These are phyloP conservation scores for Aurifilum marmelostoma DNA, from an alignment of 2,329 filamentous ascomycete species.

Conservation along the genomic window DNA sequence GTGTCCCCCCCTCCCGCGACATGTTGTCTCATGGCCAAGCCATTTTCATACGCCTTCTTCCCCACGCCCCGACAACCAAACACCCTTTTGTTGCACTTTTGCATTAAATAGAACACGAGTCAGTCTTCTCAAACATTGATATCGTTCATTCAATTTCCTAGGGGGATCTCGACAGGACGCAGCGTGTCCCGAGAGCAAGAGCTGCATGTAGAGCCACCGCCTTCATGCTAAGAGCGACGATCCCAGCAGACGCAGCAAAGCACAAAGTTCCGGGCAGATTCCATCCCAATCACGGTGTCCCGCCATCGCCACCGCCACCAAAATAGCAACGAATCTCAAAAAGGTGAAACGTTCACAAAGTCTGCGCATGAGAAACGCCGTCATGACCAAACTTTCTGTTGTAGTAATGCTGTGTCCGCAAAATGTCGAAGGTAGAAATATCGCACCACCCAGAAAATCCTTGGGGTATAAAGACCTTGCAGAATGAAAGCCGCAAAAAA, in stretches of 20 bases:
- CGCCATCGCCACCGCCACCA: neutral
- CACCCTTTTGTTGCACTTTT: neutral
- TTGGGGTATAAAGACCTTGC: constrained; percentile 28
- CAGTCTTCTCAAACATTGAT: neutral
- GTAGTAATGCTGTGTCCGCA: neutral
- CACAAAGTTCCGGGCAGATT: neutral
- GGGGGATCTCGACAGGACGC: neutral
- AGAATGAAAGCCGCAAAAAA: constrained; percentile 14
- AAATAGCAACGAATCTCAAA: neutral
- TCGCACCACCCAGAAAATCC: constrained; percentile 15
- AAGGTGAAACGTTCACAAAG: neutral
- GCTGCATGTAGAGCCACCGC: neutral
- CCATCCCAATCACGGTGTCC: neutral
- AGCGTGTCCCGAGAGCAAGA: neutral
- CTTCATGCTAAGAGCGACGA: neutral
- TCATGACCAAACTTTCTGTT: neutral
- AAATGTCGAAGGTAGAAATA: neutral
- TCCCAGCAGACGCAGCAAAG: neutral
- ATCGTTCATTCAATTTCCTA: neutral
- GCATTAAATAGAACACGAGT: neutral
- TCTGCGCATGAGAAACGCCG: neutral
- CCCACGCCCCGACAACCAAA: neutral
- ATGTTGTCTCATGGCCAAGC: neutral
- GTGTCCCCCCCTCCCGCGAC: neutral
- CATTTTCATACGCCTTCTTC: neutral